phyloP scores from a whole-genome alignment of 2,329 filamentous ascomycete species.

The Calonectria crousiana region DNA sequence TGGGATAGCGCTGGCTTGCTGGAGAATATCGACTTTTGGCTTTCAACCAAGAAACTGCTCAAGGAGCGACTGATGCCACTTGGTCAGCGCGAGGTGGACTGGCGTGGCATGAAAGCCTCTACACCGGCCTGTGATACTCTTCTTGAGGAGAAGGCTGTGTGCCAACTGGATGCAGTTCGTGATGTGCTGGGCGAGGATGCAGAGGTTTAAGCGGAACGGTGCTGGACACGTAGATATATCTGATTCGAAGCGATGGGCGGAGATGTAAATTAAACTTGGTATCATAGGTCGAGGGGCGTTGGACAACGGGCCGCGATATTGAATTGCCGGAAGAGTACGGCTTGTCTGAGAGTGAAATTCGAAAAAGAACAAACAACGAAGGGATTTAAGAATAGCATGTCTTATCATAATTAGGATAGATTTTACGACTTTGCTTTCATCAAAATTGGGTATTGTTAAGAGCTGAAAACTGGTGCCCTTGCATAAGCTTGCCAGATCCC shows the following conservation, averaged over 20 bases:
- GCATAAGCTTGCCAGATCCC: background rate
- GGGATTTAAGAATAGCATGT: background rate
- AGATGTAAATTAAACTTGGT: slow-evolving; percentile 41
- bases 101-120: slow-evolving; percentile 59
- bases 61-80: slow-evolving; percentile 80
- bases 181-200: slow-evolving; percentile 66
- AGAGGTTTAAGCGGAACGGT: slow-evolving; percentile 48
- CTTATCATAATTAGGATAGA: slow-evolving; percentile 3
- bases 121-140: slow-evolving; percentile 65
- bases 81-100: slow-evolving; percentile 78
- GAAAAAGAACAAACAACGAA: slow-evolving; percentile 12
- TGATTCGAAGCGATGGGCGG: slow-evolving; percentile 27
- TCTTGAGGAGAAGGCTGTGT: slow-evolving; percentile 82
- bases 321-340: slow-evolving; percentile 37
- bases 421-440: background rate
- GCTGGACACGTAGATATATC: slow-evolving; percentile 19
- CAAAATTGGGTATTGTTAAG: background rate
- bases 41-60: slow-evolving; percentile 76
- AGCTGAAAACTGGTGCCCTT: background rate
- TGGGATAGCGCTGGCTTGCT: slow-evolving; percentile 81
- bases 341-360: slow-evolving; percentile 24
- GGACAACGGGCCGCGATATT: slow-evolving; percentile 36
- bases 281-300: slow-evolving; percentile 40
- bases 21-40: slow-evolving; percentile 87
- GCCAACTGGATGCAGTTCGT: slow-evolving; percentile 73